phyloP scores from a whole-genome alignment of 352 stramenopile species.

The Sclerospora graminicola region DNA sequence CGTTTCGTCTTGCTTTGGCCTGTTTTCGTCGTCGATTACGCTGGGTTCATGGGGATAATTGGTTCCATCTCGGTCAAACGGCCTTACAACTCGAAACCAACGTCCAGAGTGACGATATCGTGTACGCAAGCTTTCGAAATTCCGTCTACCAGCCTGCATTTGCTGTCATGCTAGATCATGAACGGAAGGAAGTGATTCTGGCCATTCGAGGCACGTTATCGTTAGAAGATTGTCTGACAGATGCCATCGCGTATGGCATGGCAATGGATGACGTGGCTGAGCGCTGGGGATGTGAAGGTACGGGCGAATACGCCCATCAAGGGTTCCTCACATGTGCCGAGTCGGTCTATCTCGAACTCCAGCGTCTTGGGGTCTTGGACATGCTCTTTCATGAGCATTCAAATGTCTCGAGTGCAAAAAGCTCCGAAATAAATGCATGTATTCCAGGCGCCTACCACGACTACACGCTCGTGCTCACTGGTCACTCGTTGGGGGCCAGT shows the following conservation, averaged over 20 bases:
- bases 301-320: conserved; percentile 69
- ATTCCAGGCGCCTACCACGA: conserved; percentile 46
- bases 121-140: conserved; percentile 76
- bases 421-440: conserved; percentile 50
- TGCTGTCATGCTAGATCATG: conserved; percentile 71
- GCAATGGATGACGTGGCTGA: conserved; percentile 56
- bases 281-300: conserved; percentile 57
- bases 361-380: conserved; percentile 61
- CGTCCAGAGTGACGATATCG: conserved; percentile 51
- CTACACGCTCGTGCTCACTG: conserved; percentile 66
- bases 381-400: conserved; percentile 76
- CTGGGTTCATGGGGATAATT: conserved; percentile 83
- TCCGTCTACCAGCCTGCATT: conserved; percentile 75
- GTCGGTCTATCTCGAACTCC: conserved; percentile 61
- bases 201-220: conserved; percentile 79
- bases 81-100: conserved; percentile 76
- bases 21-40: conserved; percentile 45
- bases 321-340: conserved; percentile 74
- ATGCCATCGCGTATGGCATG: conserved; percentile 78
- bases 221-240: conserved; percentile 80
- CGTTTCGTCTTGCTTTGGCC: conserved; percentile 60
- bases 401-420: conserved; percentile 28
- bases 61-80: conserved; percentile 66
- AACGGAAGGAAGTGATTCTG: conserved; percentile 59
- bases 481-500: conserved; percentile 73